Evolutionary conservation across 164 flowering plant species (phyloP), one percentile per base, ranked within the genome.

Genomic region (Aristolochia californica): DNA sequence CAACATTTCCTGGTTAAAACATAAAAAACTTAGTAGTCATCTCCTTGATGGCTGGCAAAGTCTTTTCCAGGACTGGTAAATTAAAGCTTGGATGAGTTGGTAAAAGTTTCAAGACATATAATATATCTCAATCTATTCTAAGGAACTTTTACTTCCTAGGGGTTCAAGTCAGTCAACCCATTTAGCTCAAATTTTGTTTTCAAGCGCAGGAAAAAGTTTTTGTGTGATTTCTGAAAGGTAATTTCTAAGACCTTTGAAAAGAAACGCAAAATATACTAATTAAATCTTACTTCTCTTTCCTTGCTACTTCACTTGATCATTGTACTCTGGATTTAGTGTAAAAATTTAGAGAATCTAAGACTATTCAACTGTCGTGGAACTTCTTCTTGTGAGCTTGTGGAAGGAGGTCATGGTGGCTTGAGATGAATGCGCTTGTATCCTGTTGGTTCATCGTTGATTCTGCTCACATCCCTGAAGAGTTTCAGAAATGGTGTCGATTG

Each of bases 381-480:
- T 21, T 27, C 22, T 21, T 34, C 40, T 10, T 34, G 8, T n/a
- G 13, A 38, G 9, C 25, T n/a, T 18, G 26, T 20, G 23, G 15
- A 20, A 43, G 25, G 47, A 13, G 13, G 11, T 18, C 5, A 34
- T 30, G 21, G 50, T 28, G 27, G 51, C 23, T 48, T 48, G 57
- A 45, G 48, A 76, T 79, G 80, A 60, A 58, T 57, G 55, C 64
- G 50, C 68, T 72, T 58, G 30, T 56, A 26, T 57, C 67, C 5
- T 75, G 78, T 66, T 83, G 84, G 88, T 60, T 76, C 17, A 56
- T 78, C 47, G 43, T 73, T 44, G 81, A 80, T 44, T 44, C 56
- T 16, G 10, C 64, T 45, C 44, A 80, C 17, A 72, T 78, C 63
- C 88, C 76, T 26, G 53, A 70, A 53, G 83, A 80, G 49, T 69